Evolutionary conservation across 2,329 filamentous ascomycete genomes (phyloP), one percentile per base, ranked within the genome.

Genomic region (Hymenoscyphus fraxineus): DNA sequence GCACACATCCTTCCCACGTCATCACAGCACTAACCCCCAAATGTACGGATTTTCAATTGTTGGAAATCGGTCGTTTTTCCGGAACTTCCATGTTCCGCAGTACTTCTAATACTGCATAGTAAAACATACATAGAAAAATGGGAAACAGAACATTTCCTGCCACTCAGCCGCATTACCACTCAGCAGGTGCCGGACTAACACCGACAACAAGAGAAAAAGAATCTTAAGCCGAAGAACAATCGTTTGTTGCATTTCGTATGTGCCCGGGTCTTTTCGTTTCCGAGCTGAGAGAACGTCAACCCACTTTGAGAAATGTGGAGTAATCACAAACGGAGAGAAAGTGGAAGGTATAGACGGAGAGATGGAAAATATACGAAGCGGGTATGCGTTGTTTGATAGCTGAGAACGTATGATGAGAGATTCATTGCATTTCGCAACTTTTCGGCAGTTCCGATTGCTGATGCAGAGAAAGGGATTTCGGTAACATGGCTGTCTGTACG

Each of bases 151-250:
- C 12, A 22, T 27, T 22, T 15, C 47, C 47, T 19, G 22, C 19
- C 47, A 54, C 47, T 13, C 47, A 54, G 47, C 47, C 47, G 47
- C 47, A 54, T 22, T 54, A 19, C 47, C 47, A 54, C 47, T 27
- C 19, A 5, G 22, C 47, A 27, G 47, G 47, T 54, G 44, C 19
- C 47, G 47, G 13, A 22, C 19, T 4, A 22, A 19, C n/a, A 27
- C 4, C 9, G 22, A 51, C 7, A 51, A 51, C 27, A 27, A 27
- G 27, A 27, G n/a, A 19, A 22, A 41, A 40, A 16, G 58, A 41
- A 59, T 27, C 13, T 38, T 7, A 9, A 58, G 10, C 27, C 55
- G 55, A 39, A 58, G 35, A 58, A 38, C 6, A 58, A 58, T 31
- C 31, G 7, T 58, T 39, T 22, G 31, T 58, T 35, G 55, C 55